Evolutionary conservation across 805 yeast species (phyloP).

Genomic region (Starmerella vitae): DNA sequence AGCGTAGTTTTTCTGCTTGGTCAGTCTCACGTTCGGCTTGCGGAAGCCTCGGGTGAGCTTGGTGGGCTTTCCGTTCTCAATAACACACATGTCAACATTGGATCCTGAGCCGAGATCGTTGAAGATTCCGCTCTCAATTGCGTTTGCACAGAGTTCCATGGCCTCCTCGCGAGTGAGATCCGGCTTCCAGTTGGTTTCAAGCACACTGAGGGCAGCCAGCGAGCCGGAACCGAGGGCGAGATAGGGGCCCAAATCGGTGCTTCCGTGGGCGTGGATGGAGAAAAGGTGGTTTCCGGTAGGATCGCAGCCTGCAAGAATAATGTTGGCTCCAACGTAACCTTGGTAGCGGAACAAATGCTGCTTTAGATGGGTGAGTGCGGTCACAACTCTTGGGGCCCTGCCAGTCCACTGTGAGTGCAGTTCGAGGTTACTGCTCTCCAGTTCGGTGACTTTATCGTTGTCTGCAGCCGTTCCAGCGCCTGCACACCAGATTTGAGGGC

Average conservation of each 20-base stretch:
- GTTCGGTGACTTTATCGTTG: slow-evolving; percentile 93
- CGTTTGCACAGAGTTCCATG: slow-evolving; percentile 77
- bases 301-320: slow-evolving; percentile 96
- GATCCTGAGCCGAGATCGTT: slow-evolving; percentile 98
- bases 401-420: slow-evolving; percentile 72
- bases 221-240: slow-evolving; percentile 93
- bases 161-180: slow-evolving; percentile 78
- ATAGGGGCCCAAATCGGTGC: slow-evolving; percentile 90
- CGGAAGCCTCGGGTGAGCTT: slow-evolving; percentile 70
- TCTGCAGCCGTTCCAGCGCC: slow-evolving; percentile 99
- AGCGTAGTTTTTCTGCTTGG: slow-evolving; percentile 69
- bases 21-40: slow-evolving; percentile 78
- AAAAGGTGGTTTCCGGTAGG: slow-evolving; percentile 91
- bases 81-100: slow-evolving; percentile 91
- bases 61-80: slow-evolving; percentile 76
- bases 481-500: slow-evolving; percentile 96
- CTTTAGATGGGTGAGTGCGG: slow-evolving; percentile 82
- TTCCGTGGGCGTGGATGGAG: slow-evolving; percentile 94
- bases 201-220: slow-evolving; percentile 94
- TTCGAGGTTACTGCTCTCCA: slow-evolving; percentile 81
- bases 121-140: slow-evolving; percentile 97
- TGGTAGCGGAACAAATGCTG: slow-evolving; percentile 95
- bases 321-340: slow-evolving; percentile 93
- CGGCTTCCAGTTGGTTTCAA: slow-evolving; percentile 76
- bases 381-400: slow-evolving; percentile 83